Percentiles rank a stretch among this genome's conserved stretches.
These are phyloP conservation scores for Backusella tarrabulga DNA, from an alignment of 192 early-diverging fungal species.

Conservation along the genomic window DNA sequence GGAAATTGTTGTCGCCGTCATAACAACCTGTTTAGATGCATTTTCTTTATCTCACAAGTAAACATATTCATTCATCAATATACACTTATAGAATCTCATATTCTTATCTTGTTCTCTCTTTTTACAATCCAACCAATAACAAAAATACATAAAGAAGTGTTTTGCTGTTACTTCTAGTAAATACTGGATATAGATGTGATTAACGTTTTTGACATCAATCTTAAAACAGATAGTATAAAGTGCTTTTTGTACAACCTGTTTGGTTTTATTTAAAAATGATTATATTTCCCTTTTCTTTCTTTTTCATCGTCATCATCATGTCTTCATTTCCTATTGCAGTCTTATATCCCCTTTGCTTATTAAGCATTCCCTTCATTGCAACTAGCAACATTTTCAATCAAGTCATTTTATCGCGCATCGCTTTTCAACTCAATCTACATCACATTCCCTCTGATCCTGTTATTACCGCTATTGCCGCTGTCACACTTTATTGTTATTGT, in stretches of 20 bases:
- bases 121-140: neutral
- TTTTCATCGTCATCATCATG: neutral
- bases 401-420: neutral
- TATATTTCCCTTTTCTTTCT: neutral
- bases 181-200: too few species aligned
- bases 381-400: neutral
- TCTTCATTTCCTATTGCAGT: neutral
- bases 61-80: neutral
- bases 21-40: constrained; percentile 73
- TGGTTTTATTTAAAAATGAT: too few species aligned
- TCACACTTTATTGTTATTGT: neutral
- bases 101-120: neutral
- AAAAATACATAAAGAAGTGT: neutral
- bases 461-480: neutral
- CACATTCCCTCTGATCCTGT: neutral
- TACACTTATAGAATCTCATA: neutral
- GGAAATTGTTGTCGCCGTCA: constrained; percentile 73
- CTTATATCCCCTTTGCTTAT: neutral
- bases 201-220: too few species aligned
- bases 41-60: constrained; percentile 42
- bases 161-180: too few species aligned
- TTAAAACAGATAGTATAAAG: too few species aligned
- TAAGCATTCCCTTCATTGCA: constrained; percentile 2
- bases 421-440: neutral
- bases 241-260: too few species aligned